phyloP scores from a whole-genome alignment of 2,329 filamentous ascomycete genomes.

The Nannizzia gypsea region DNA sequence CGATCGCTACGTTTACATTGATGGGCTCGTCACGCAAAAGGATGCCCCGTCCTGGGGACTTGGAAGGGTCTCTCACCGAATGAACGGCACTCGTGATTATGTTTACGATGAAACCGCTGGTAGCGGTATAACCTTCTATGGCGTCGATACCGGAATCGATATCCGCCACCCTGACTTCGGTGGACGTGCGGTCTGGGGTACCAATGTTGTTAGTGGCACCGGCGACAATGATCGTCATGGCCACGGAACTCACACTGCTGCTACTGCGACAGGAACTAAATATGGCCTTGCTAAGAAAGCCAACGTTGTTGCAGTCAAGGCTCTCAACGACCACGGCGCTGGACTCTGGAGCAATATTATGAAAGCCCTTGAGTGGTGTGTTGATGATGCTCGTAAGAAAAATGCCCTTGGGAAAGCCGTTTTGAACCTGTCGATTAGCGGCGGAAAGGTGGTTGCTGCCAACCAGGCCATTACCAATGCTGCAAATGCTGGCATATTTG shows the following conservation, averaged over 20 bases:
- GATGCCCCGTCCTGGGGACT: constrained; percentile 25
- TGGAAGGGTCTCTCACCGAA: constrained; percentile 23
- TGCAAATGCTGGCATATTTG: constrained; percentile 28
- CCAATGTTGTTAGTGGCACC: constrained; percentile 20
- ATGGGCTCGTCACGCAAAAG: constrained; percentile 9
- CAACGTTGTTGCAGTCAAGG: constrained; percentile 38
- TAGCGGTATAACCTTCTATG: constrained; percentile 25
- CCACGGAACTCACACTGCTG: constrained; percentile 31
- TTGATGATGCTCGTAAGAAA: constrained; percentile 23
- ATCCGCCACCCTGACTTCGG: constrained; percentile 25
- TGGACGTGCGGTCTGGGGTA: constrained; percentile 26
- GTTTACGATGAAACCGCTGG: constrained; percentile 27
- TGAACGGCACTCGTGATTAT: constrained; percentile 19
- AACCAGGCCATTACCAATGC: constrained; percentile 31
- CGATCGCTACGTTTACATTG: constrained; percentile 7
- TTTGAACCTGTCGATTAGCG: constrained; percentile 29
- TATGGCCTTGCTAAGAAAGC: constrained; percentile 30
- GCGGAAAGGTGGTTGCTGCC: constrained; percentile 24
- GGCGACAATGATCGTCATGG: constrained; percentile 19
- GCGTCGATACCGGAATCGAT: constrained; percentile 30
- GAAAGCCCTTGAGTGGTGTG: constrained; percentile 36
- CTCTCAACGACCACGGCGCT: constrained; percentile 34
- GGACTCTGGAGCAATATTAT: constrained; percentile 39
- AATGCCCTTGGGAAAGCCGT: constrained; percentile 21
- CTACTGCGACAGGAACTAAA: constrained; percentile 24